Evolutionary conservation across 2,329 filamentous ascomycete genomes (phyloP).

Genomic region (Hymenoscyphus fraxineus): DNA sequence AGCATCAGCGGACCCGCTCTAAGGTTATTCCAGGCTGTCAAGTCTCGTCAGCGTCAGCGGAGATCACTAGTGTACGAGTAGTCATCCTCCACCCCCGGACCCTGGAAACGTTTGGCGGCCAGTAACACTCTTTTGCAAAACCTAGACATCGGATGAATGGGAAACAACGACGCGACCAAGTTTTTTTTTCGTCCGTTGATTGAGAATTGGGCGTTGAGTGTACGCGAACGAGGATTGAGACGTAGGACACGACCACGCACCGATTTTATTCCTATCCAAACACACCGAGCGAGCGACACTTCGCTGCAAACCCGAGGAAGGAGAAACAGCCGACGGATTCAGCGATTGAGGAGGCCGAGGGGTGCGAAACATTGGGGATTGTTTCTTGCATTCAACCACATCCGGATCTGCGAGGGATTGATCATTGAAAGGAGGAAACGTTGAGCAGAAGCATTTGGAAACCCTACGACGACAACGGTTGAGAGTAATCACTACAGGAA

Average conservation of each 20-base stretch:
- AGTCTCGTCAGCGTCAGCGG: neutral
- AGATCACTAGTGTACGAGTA: neutral
- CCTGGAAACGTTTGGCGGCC: neutral
- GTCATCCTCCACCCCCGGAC: neutral
- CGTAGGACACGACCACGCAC: neutral
- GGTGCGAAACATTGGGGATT: neutral
- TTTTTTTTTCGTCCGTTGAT: neutral
- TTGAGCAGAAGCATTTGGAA: neutral
- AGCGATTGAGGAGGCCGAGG: neutral
- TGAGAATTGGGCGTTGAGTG: neutral
- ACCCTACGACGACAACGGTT: neutral
- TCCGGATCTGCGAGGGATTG: neutral
- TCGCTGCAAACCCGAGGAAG: neutral
- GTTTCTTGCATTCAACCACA: neutral
- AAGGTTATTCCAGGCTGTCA: neutral
- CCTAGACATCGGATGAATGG: constrained; percentile 1
- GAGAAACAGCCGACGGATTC: neutral
- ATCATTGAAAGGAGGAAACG: neutral
- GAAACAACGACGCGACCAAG: neutral
- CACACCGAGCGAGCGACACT: neutral
- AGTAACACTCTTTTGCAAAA: neutral
- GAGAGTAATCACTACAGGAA: neutral
- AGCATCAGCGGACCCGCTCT: neutral
- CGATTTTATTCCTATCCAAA: neutral
- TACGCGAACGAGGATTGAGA: neutral